Conservation (phyloP, 2,329 filamentous ascomycete genomes). For the Sporothrix luriei region DNA sequence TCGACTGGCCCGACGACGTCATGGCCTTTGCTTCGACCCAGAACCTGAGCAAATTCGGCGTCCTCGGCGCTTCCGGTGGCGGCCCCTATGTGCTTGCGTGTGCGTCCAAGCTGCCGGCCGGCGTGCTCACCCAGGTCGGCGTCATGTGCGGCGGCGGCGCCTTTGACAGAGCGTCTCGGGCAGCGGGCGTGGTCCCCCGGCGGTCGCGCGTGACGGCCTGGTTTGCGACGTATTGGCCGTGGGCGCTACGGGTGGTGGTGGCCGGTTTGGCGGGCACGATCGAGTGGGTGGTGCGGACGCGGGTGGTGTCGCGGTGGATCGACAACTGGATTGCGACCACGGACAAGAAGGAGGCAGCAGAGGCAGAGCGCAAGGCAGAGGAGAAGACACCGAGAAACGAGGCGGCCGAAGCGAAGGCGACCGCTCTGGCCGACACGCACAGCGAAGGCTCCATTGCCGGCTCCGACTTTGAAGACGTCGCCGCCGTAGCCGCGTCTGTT, state of each 20-base stretch:
- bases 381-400: slow-evolving; percentile 42
- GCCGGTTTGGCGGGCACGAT: slow-evolving; percentile 36
- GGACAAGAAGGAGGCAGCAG: slow-evolving; percentile 50
- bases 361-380: slow-evolving; percentile 47
- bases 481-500: slow-evolving; percentile 37
- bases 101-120: slow-evolving; percentile 34
- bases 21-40: slow-evolving; percentile 40
- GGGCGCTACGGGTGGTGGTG: slow-evolving; percentile 35
- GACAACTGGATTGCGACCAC: slow-evolving; percentile 43
- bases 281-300: slow-evolving; percentile 36
- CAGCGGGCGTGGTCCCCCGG: slow-evolving; percentile 38
- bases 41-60: slow-evolving; percentile 40
- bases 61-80: slow-evolving; percentile 45
- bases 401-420: slow-evolving; percentile 38
- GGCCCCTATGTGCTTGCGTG: slow-evolving; percentile 46
- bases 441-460: slow-evolving; percentile 19
- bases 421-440: neutral
- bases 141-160: slow-evolving; percentile 45
- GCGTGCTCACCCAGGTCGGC: slow-evolving; percentile 43
- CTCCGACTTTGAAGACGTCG: slow-evolving; percentile 25
- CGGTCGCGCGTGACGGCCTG: slow-evolving; percentile 35
- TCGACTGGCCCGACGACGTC: slow-evolving; percentile 45
- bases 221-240: slow-evolving; percentile 38
- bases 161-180: slow-evolving; percentile 41
- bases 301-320: slow-evolving; percentile 36